Conservation (phyloP, 805 yeast species). For the Zygoascus biomembranicola region DNA sequence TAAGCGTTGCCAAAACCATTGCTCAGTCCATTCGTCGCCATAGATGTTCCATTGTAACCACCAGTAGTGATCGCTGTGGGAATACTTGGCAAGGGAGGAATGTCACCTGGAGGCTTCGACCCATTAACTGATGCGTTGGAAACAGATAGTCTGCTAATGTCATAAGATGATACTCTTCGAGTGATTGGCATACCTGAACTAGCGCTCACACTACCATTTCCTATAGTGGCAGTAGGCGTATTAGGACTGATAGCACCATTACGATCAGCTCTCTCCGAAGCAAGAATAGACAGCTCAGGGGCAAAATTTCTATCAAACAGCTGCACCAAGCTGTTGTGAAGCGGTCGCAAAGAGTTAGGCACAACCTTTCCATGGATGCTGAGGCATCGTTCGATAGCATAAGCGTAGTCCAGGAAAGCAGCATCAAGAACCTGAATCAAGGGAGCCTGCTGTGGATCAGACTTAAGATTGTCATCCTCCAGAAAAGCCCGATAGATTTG, state of each 20-base stretch:
- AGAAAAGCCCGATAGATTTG: conserved; percentile 72
- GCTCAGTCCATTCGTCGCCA: background rate
- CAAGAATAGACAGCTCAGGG: conserved; percentile 42
- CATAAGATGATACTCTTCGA: background rate
- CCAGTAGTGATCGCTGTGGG: background rate
- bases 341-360: conserved; percentile 44
- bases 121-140: background rate
- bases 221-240: background rate
- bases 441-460: conserved; percentile 19
- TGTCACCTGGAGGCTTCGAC: background rate
- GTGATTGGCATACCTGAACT: background rate
- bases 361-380: conserved; percentile 60
- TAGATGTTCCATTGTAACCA: background rate
- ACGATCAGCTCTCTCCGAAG: background rate
- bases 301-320: conserved; percentile 61
- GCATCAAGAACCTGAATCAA: conserved; percentile 28
- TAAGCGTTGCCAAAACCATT: background rate
- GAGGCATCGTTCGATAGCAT: conserved; percentile 57
- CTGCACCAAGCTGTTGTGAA: conserved; percentile 60
- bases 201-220: background rate
- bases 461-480: conserved; percentile 24
- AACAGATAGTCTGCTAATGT: background rate
- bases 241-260: background rate
- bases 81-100: background rate
- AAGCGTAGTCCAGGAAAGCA: conserved; percentile 61